phyloP scores from a whole-genome alignment of 106 monocot species.

The Chionographis japonica region DNA sequence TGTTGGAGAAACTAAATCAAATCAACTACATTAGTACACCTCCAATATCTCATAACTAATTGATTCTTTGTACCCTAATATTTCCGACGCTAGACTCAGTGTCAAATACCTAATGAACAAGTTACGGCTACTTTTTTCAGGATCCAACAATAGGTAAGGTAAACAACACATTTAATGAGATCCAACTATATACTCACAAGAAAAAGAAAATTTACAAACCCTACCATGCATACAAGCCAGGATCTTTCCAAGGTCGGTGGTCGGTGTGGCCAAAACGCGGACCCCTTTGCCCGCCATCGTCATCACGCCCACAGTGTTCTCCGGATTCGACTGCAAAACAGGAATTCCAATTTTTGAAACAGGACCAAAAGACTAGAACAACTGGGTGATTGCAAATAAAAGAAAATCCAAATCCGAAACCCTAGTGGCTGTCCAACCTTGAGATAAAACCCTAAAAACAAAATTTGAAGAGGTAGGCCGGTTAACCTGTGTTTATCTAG shows the following conservation, averaged over 20 bases:
- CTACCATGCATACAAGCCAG: constrained; percentile 95
- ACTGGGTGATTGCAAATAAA: background rate
- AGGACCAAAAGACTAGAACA: background rate
- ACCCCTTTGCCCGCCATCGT: constrained; percentile 96
- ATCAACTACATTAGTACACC: no score
- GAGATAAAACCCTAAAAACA: constrained; percentile 1
- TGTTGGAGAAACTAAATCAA: no score
- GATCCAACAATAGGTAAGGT: no score
- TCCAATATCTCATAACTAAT: no score
- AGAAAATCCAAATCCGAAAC: background rate
- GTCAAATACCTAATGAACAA: no score
- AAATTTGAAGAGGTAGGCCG: background rate
- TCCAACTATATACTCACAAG: background rate
- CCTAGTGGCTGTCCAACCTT: background rate
- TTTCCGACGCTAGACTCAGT: no score
- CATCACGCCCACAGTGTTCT: constrained; percentile 91
- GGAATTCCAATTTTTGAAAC: background rate
- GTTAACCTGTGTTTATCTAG: no score
- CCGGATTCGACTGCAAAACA: constrained; percentile 76
- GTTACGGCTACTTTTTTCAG: no score
- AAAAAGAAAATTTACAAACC: background rate
- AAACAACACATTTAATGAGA: background rate
- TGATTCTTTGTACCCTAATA: no score
- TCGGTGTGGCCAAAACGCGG: constrained; percentile 89
- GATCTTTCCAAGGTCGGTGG: constrained; percentile 92